phyloP scores from a whole-genome alignment of 139 green algal genomes.

The Yamagishiella unicocca region DNA sequence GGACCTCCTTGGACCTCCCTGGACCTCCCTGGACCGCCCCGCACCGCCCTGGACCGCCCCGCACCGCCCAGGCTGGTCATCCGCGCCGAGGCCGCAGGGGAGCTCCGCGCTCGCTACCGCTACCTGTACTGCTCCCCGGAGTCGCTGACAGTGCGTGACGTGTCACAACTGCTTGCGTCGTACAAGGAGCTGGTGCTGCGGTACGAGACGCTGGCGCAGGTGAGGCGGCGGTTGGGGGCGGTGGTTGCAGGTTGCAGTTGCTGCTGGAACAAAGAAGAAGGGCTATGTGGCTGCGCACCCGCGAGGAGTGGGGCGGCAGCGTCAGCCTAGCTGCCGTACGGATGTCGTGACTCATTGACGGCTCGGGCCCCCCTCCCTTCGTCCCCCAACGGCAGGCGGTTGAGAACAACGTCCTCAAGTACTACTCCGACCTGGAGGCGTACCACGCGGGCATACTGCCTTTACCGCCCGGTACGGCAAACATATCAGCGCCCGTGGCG shows the following conservation, averaged over 20 bases:
- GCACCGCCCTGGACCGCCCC: too few species aligned
- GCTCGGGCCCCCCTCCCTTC: too few species aligned
- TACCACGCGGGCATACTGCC: constrained; percentile 15
- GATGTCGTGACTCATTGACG: too few species aligned
- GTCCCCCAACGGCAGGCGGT: constrained; percentile 42
- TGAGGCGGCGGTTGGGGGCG: background rate
- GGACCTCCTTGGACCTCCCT: too few species aligned
- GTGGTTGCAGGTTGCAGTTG: too few species aligned
- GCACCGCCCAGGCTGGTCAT: constrained; percentile 67
- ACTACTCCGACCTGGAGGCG: constrained; percentile 38
- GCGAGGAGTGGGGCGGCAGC: too few species aligned
- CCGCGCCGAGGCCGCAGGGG: constrained; percentile 58
- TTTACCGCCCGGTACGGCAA: background rate
- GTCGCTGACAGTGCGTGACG: constrained; percentile 80
- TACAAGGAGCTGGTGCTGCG: constrained; percentile 91
- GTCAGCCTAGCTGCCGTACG: too few species aligned
- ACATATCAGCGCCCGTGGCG: background rate
- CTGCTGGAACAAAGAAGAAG: too few species aligned
- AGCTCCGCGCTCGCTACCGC: constrained; percentile 71
- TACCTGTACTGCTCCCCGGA: constrained; percentile 77
- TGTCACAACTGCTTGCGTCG: constrained; percentile 72
- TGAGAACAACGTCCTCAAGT: constrained; percentile 46
- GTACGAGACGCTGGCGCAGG: constrained; percentile 72
- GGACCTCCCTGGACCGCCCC: too few species aligned
- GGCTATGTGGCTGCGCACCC: too few species aligned